Conservation (phyloP, 768 basidiomycete species). For the Suillus weaverae region DNA sequence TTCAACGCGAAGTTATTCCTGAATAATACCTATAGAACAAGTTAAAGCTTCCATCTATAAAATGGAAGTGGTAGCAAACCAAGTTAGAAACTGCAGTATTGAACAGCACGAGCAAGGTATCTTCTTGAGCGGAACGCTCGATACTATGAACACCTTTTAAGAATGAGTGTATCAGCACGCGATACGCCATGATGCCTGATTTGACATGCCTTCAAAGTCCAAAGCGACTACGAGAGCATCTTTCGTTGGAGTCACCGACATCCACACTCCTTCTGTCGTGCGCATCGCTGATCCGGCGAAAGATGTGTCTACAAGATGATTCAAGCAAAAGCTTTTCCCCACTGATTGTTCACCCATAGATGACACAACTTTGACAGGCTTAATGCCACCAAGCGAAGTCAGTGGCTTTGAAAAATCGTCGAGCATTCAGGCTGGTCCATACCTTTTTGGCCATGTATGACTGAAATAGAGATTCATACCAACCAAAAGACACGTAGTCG, state of each 20-base stretch:
- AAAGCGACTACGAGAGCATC: conserved; percentile 55
- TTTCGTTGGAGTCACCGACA: conserved; percentile 62
- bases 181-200: conserved; percentile 6
- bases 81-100: conserved; percentile 67
- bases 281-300: conserved; percentile 67
- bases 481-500: conserved; percentile 55
- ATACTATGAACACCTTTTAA: conserved; percentile 56
- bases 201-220: conserved; percentile 56
- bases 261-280: conserved; percentile 67
- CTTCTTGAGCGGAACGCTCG: conserved; percentile 63
- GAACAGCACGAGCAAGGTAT: conserved; percentile 61
- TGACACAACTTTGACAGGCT: conserved; percentile 65
- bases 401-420: not conserved
- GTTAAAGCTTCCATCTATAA: not conserved
- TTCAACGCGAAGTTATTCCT: conserved; percentile 66
- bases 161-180: not conserved
- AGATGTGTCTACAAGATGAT: conserved; percentile 62
- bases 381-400: not conserved
- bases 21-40: conserved; percentile 49
- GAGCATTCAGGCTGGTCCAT: not conserved
- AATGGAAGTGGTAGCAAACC: conserved; percentile 31
- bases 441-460: conserved; percentile 63
- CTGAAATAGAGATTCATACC: conserved; percentile 65
- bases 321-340: conserved; percentile 58
- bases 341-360: conserved; percentile 73